Percentiles rank a stretch among this genome's conserved stretches.
Evolutionary conservation across 176 grass and related monocot genomes (phyloP).

Genomic region (Hyparrhenia diplandra): DNA sequence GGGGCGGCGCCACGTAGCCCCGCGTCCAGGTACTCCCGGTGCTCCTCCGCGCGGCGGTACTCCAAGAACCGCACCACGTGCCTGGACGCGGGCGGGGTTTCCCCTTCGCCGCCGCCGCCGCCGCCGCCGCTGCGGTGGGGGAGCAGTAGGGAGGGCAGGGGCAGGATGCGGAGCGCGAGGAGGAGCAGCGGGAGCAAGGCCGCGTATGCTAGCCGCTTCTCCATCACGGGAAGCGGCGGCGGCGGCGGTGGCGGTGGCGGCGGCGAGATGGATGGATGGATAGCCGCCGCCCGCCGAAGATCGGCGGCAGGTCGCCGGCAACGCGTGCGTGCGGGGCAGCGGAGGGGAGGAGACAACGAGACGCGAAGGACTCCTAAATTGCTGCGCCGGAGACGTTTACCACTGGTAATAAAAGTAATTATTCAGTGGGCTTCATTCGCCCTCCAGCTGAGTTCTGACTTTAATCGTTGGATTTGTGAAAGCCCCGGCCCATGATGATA

Average conservation of each 20-base stretch:
- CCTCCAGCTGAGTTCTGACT: neutral
- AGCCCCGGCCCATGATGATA: neutral
- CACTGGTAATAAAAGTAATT: neutral
- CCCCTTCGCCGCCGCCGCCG: neutral
- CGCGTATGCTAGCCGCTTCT: constrained; percentile 30
- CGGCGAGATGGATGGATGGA: neutral
- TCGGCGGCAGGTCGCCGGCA: constrained; percentile 32
- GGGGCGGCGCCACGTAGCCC: constrained; percentile 23
- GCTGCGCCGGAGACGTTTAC: neutral
- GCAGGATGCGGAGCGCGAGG: constrained; percentile 33
- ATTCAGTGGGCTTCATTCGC: neutral
- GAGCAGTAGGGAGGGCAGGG: neutral
- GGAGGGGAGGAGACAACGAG: neutral
- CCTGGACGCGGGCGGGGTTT: constrained; percentile 29
- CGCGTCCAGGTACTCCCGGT: constrained; percentile 55
- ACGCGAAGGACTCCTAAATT: neutral
- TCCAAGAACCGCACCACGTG: constrained; percentile 74
- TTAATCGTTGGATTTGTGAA: neutral
- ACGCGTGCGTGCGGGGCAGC: neutral
- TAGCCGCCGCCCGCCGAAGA: constrained; percentile 33
- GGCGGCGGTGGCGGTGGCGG: neutral
- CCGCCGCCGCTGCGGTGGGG: neutral
- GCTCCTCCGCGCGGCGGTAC: constrained; percentile 55
- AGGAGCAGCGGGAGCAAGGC: constrained; percentile 39
- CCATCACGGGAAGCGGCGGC: neutral